A percentile compares a stretch with the other conserved stretches of the same genome.
Conservation (phyloP, 768 basidiomycete species). For the Candolleomyces eurysporus region DNA sequence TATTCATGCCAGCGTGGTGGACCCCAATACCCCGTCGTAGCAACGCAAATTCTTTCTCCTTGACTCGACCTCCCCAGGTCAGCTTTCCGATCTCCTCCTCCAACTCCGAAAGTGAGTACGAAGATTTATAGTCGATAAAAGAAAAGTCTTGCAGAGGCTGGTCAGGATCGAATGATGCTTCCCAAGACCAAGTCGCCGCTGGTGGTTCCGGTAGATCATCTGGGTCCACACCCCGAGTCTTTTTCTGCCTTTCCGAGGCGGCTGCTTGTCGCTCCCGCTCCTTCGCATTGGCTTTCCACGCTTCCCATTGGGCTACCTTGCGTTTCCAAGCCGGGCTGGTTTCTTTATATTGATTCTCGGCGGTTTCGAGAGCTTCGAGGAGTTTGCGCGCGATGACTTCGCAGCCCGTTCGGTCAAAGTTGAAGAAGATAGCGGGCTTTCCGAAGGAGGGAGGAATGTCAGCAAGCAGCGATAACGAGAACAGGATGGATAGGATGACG, state of each 20-base stretch:
- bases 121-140: slow-evolving; percentile 45
- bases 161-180: slow-evolving; percentile 53
- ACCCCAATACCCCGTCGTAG: slow-evolving; percentile 63
- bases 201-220: slow-evolving; percentile 6
- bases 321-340: slow-evolving; percentile 45
- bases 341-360: slow-evolving; percentile 51
- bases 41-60: slow-evolving; percentile 43
- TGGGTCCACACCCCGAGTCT: slow-evolving; percentile 22
- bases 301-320: slow-evolving; percentile 51
- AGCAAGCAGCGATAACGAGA: too few relatives aligned
- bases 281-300: slow-evolving; percentile 46
- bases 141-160: slow-evolving; percentile 61
- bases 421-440: slow-evolving; percentile 68
- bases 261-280: slow-evolving; percentile 45
- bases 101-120: slow-evolving; percentile 47
- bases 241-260: slow-evolving; percentile 38
- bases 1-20: slow-evolving; percentile 74
- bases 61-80: slow-evolving; percentile 28
- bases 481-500: slow-evolving; percentile 18
- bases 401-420: slow-evolving; percentile 59
- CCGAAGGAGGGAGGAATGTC: neutral
- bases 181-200: slow-evolving; percentile 34
- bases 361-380: slow-evolving; percentile 28
- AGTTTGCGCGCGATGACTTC: slow-evolving; percentile 50
- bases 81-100: slow-evolving; percentile 45